A percentile compares a stretch with the other conserved stretches of the same genome.
These are phyloP conservation scores for Mycena filopes DNA, from an alignment of 768 basidiomycete genomes.

Conservation along the genomic window DNA sequence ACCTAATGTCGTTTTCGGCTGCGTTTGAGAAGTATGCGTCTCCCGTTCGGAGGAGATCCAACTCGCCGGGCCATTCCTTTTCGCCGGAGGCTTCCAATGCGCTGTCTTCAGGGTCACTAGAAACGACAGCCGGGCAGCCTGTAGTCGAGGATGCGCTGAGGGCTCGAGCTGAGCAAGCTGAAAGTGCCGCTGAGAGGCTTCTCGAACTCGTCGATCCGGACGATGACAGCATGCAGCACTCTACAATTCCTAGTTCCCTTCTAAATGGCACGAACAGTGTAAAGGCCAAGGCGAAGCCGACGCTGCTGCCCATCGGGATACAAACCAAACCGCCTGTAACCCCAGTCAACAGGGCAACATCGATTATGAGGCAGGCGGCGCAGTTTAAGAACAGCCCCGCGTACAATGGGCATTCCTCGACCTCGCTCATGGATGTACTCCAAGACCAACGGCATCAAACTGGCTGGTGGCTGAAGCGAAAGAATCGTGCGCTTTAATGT, in stretches of 20 bases:
- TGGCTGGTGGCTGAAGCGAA: slow-evolving; percentile 88
- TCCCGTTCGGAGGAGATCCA: slow-evolving; percentile 42
- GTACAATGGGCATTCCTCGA: slow-evolving; percentile 54
- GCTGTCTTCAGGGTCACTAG: slow-evolving; percentile 65
- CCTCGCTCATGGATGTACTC: slow-evolving; percentile 76
- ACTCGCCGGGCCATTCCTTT: slow-evolving; percentile 57
- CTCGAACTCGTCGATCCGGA: slow-evolving; percentile 89
- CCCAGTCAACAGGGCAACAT: slow-evolving; percentile 66
- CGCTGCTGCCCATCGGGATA: slow-evolving; percentile 46
- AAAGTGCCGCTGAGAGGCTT: slow-evolving; percentile 89
- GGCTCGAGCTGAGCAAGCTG: slow-evolving; percentile 91
- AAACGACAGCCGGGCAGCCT: slow-evolving; percentile 51
- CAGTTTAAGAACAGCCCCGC: slow-evolving; percentile 86
- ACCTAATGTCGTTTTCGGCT: slow-evolving; percentile 79
- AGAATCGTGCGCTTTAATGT: slow-evolving; percentile 62
- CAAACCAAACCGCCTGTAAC: slow-evolving; percentile 63
- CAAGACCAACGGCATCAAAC: slow-evolving; percentile 75
- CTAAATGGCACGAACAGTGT: slow-evolving; percentile 53
- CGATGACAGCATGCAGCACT: slow-evolving; percentile 63
- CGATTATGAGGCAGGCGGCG: slow-evolving; percentile 78
- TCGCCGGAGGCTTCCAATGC: slow-evolving; percentile 71
- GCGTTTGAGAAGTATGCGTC: slow-evolving; percentile 65
- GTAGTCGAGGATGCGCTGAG: slow-evolving; percentile 87
- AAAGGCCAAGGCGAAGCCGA: slow-evolving; percentile 53
- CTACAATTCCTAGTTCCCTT: slow-evolving; percentile 66